Evolutionary conservation across 495 filamentous ascomycete species (phyloP), one percentile per base, ranked within the genome.

Genomic region (Penicillium roqueforti): DNA sequence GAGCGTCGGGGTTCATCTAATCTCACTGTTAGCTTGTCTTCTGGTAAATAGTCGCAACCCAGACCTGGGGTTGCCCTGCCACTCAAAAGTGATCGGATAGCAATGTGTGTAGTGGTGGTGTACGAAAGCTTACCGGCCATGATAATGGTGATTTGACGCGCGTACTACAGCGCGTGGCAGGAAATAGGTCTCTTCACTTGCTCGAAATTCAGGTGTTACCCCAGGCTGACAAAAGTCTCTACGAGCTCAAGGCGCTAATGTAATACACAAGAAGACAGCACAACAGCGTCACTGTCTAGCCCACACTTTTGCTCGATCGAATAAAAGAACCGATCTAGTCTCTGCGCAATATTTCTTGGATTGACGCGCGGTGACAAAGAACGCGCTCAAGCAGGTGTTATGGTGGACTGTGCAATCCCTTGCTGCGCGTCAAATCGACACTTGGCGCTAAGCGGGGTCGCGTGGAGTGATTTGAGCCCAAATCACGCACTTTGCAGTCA

Each of bases 1-100:
- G 93, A 97, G 65, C 95, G 87, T 72, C 93, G 86, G 52, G 91
- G 87, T 80, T 96, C 92, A 48, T 89, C 87, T 87, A 74, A 34
- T 41, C 28, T 60, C 23, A 31, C 36, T 11, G 66, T 78, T 70
- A 78, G 75, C 68, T 41, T 56, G 42, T 61, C 53, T 42, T 55
- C 13, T 41, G 4, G 14, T 34, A 18, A 44, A 38, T 38, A 25
- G 40, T 19, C 25, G 34, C 40, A 16, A 31, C 18, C 25, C 16
- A 19, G 23, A 10, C 18, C 25, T 32, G 45, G 45, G 41, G 34
- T 23, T 16, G 32, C 47, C 47, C 45, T 44, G 25, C 40, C 57
- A 49, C 32, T 46, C 7, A 8, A 42, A 18, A 16, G 34, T 50
- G 44, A 44, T 32, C 16, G 44, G 51, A 51, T 41, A 38, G 28